Conservation (phyloP, 495 filamentous ascomycete genomes). For the Hypoxylon fragiforme region DNA sequence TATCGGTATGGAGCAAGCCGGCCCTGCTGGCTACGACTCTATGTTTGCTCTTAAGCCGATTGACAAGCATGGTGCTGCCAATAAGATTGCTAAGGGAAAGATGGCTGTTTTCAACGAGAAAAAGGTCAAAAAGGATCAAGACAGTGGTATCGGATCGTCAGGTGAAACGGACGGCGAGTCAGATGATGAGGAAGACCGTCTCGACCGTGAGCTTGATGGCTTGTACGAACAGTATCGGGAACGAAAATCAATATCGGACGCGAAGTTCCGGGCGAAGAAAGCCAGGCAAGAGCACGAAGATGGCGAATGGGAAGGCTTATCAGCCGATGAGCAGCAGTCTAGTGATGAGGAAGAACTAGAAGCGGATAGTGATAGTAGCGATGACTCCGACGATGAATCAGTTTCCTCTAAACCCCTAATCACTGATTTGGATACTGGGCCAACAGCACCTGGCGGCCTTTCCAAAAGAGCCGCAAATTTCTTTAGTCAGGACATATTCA, state of each 20-base stretch:
- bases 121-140: conserved; percentile 60
- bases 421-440: conserved; percentile 54
- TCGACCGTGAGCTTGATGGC: conserved; percentile 82
- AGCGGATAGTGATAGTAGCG: conserved; percentile 54
- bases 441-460: conserved; percentile 56
- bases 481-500: conserved; percentile 95
- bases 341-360: conserved; percentile 59
- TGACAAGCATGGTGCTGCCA: conserved; percentile 70
- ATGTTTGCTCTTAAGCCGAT: conserved; percentile 83
- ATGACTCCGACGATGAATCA: conserved; percentile 53
- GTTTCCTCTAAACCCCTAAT: conserved; percentile 47
- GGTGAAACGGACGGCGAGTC: conserved; percentile 61
- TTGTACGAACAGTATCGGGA: conserved; percentile 88
- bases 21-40: conserved; percentile 70
- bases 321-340: conserved; percentile 63
- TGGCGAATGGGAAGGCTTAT: conserved; percentile 90
- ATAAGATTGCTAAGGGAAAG: conserved; percentile 73
- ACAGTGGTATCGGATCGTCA: conserved; percentile 58
- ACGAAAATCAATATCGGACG: conserved; percentile 72
- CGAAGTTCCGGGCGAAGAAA: conserved; percentile 88
- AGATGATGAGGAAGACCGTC: conserved; percentile 77
- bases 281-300: conserved; percentile 79
- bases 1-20: conserved; percentile 90
- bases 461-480: conserved; percentile 84
- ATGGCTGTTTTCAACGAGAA: conserved; percentile 64